Percentiles rank a stretch among this genome's conserved stretches.
Conservation (phyloP, 2,329 filamentous ascomycete species). For the Lecanoromycetidae sp. region DNA sequence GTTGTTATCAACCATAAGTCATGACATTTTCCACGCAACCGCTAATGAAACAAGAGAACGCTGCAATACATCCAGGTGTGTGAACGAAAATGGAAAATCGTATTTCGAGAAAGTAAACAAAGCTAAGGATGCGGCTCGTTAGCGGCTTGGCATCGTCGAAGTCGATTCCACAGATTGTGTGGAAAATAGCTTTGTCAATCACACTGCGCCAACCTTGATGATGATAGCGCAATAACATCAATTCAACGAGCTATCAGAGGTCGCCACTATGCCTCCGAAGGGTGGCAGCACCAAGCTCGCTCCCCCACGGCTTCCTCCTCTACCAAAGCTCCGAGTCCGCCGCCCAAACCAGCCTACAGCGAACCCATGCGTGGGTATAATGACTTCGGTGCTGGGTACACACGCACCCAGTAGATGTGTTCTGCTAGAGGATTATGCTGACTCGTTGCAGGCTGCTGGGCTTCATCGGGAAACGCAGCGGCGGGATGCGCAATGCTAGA, state of each 20-base stretch:
- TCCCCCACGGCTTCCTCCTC: slow-evolving; percentile 43
- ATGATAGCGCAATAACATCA: slow-evolving; percentile 8
- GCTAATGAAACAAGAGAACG: no score
- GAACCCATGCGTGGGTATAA: slow-evolving; percentile 48
- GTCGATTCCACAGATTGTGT: neutral
- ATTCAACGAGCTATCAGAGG: no score
- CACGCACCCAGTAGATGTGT: slow-evolving; percentile 1
- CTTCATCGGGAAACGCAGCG: slow-evolving; percentile 36
- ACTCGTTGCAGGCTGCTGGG: slow-evolving; percentile 60
- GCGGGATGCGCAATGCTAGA: slow-evolving; percentile 42
- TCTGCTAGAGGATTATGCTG: neutral
- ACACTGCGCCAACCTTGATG: no score
- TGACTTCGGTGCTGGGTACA: slow-evolving; percentile 46
- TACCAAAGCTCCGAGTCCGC: slow-evolving; percentile 47
- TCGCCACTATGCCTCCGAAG: slow-evolving; percentile 25
- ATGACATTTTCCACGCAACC: no score
- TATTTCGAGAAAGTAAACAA: slow-evolving; percentile 8
- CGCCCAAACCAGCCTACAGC: slow-evolving; percentile 41
- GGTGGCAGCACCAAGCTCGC: slow-evolving; percentile 22
- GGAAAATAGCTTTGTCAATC: neutral
- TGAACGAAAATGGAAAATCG: neutral
- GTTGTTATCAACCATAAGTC: neutral
- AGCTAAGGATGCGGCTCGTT: neutral
- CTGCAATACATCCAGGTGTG: no score
- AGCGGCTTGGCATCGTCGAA: slow-evolving; percentile 1